Evolutionary conservation across 2,329 filamentous ascomycete species (phyloP).

Genomic region (Neocatenulostroma microsporum): DNA sequence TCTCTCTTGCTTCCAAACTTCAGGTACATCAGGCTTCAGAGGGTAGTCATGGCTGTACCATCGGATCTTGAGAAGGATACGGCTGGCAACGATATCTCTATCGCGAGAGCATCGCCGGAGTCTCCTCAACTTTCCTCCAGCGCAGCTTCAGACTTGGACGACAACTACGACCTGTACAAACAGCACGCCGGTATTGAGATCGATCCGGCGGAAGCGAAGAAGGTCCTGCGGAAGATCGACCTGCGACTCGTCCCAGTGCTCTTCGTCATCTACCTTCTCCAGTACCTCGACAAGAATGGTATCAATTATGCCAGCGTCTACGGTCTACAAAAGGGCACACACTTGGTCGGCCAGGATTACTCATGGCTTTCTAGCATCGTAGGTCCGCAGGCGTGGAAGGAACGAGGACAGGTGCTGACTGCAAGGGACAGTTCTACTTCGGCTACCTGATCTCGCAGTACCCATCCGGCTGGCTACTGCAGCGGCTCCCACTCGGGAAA

Average conservation of each 20-base stretch:
- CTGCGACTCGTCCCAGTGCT: constrained; percentile 28
- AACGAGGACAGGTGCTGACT: constrained; percentile 9
- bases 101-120: no score
- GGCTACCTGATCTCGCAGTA: constrained; percentile 42
- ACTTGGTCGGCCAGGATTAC: constrained; percentile 45
- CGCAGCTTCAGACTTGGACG: constrained; percentile 20
- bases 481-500: constrained; percentile 41
- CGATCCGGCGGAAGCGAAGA: constrained; percentile 20
- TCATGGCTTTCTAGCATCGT: no score
- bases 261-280: constrained; percentile 31
- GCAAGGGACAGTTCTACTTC: constrained; percentile 40
- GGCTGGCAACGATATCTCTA: no score
- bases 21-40: no score
- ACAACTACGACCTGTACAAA: constrained; percentile 24
- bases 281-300: constrained; percentile 35
- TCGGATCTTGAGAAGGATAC: no score
- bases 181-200: constrained; percentile 17
- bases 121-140: constrained; percentile 12
- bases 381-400: no score
- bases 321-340: constrained; percentile 41
- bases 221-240: no score
- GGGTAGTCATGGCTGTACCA: no score
- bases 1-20: no score
- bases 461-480: constrained; percentile 38
- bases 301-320: constrained; percentile 43